phyloP scores from a whole-genome alignment of 139 green algal species.

The Chlamydomonas sp. region DNA sequence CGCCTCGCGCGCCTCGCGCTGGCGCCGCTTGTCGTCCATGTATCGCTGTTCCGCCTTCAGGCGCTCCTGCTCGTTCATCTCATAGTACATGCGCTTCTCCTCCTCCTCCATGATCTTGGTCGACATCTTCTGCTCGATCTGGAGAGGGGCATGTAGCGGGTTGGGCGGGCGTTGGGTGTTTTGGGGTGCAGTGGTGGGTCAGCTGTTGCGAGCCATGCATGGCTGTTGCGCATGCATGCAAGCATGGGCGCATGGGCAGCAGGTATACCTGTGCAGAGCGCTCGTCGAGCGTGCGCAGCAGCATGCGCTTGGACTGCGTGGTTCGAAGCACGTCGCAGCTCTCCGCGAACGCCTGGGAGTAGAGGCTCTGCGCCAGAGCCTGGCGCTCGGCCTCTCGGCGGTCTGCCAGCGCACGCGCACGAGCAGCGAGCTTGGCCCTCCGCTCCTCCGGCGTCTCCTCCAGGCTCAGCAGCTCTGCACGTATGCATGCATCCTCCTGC shows the following conservation, averaged over 20 bases:
- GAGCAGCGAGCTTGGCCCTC: constrained; percentile 35
- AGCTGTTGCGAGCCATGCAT: too few species aligned
- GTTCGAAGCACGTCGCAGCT: constrained; percentile 48
- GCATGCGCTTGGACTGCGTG: constrained; percentile 36
- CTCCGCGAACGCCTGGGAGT: constrained; percentile 47
- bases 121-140: constrained; percentile 51
- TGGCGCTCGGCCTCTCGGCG: constrained; percentile 40
- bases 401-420: constrained; percentile 32
- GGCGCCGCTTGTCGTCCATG: constrained; percentile 31
- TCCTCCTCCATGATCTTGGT: constrained; percentile 35
- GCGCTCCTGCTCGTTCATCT: constrained; percentile 46
- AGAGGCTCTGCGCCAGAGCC: constrained; percentile 26
- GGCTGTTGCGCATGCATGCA: constrained; percentile 3
- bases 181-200: too few species aligned
- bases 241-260: not conserved
- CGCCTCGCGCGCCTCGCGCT: constrained; percentile 23
- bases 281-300: constrained; percentile 47
- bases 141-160: constrained; percentile 11
- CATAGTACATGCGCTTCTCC: constrained; percentile 45
- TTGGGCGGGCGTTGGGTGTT: too few species aligned
- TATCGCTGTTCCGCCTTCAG: constrained; percentile 43
- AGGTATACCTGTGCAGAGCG: constrained; percentile 36
- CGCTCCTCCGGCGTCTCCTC: constrained; percentile 50
- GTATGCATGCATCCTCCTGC: constrained; percentile 77
- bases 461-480: constrained; percentile 54